These are phyloP conservation scores for Backusella psychrophila DNA, from an alignment of 192 early-diverging fungal species.

Conservation along the genomic window DNA sequence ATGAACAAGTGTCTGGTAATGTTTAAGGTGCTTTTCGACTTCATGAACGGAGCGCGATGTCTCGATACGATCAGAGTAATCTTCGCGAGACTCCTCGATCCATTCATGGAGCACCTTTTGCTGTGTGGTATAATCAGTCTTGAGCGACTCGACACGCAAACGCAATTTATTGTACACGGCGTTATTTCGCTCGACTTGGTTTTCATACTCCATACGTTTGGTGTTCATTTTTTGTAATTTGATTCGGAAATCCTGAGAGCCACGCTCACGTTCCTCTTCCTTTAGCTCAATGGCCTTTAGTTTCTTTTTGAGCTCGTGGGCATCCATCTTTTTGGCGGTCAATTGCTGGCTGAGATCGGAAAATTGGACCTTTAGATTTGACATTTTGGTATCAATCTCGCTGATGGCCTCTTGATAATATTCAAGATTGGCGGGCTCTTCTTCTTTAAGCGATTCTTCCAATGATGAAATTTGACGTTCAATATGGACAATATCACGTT, in stretches of 20 bases:
- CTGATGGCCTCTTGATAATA: slow-evolving; percentile 52
- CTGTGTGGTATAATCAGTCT: background rate
- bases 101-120: slow-evolving; percentile 30
- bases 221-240: background rate
- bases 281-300: background rate
- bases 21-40: slow-evolving; percentile 63
- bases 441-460: slow-evolving; percentile 47
- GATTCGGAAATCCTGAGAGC: background rate
- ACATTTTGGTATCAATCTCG: background rate
- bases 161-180: background rate
- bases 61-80: slow-evolving; percentile 63
- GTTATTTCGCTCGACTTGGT: background rate
- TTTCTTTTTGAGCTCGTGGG: background rate
- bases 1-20: slow-evolving; percentile 48
- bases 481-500: background rate
- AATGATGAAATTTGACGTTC: background rate
- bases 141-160: background rate
- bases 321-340: background rate
- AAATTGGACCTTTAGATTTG: slow-evolving; percentile 20
- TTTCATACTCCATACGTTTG: background rate
- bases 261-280: background rate
- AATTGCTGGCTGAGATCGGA: background rate
- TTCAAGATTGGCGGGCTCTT: slow-evolving; percentile 60
- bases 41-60: slow-evolving; percentile 38
- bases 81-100: slow-evolving; percentile 48